Conservation (phyloP, 2,329 filamentous ascomycete species). For the Dactylonectria estremocensis region DNA sequence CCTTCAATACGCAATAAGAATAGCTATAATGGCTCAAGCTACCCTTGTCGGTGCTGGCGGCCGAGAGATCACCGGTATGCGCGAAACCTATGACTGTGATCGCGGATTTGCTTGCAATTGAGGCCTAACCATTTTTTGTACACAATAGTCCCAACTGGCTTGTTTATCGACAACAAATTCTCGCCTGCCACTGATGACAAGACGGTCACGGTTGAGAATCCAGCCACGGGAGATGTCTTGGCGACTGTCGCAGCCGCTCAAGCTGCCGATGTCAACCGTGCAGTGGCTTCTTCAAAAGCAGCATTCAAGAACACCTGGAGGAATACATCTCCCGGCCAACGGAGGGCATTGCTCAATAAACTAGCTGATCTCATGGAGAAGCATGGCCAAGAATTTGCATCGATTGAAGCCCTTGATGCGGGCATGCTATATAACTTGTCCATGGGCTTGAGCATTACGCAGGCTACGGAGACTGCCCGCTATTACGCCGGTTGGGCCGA, state of each 20-base stretch:
- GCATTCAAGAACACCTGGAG: conserved; percentile 18
- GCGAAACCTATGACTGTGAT: no score
- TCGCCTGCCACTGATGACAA: background rate
- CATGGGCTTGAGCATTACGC: conserved; percentile 29
- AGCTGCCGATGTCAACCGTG: conserved; percentile 6
- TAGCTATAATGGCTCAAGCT: no score
- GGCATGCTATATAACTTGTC: conserved; percentile 52
- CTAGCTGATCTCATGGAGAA: conserved; percentile 75
- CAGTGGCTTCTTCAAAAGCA: conserved; percentile 7
- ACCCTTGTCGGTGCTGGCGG: no score
- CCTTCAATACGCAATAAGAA: no score
- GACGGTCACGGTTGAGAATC: conserved; percentile 16
- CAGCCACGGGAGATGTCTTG: conserved; percentile 5
- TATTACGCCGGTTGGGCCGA: conserved; percentile 30
- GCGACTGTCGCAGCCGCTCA: conserved; percentile 19
- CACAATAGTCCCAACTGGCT: background rate
- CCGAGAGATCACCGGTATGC: no score
- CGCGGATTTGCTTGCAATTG: no score
- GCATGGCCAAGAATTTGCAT: conserved; percentile 59
- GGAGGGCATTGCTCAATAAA: conserved; percentile 68
- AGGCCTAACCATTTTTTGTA: background rate
- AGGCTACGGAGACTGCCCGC: conserved; percentile 34
- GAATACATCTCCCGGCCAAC: background rate
- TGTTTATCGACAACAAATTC: conserved; percentile 26
- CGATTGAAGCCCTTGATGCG: conserved; percentile 77